Evolutionary conservation across 768 basidiomycete genomes (phyloP).

Genomic region (Pisolithus marmoratus): DNA sequence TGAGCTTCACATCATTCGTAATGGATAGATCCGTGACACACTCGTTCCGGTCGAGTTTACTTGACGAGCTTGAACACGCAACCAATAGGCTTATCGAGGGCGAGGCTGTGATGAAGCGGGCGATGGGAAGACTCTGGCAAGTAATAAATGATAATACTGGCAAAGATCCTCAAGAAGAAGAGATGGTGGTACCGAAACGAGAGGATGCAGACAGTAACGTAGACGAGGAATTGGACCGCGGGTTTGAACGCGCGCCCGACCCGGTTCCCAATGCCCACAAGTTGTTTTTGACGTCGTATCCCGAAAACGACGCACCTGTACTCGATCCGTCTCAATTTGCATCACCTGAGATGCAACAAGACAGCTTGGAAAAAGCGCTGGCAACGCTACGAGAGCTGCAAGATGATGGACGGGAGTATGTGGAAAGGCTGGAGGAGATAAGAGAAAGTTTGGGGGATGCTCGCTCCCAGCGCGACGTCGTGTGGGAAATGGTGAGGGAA

Average conservation of each 20-base stretch:
- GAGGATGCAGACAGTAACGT: slow-evolving; percentile 60
- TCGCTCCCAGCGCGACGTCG: slow-evolving; percentile 58
- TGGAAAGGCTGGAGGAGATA: slow-evolving; percentile 79
- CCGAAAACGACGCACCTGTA: slow-evolving; percentile 40
- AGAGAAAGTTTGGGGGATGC: slow-evolving; percentile 75
- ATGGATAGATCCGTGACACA: slow-evolving; percentile 81
- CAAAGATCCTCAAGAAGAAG: slow-evolving; percentile 25
- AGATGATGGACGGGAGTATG: slow-evolving; percentile 84
- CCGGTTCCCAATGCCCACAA: slow-evolving; percentile 61
- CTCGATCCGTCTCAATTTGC: slow-evolving; percentile 61
- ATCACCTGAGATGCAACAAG: slow-evolving; percentile 60
- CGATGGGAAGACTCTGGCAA: slow-evolving; percentile 77
- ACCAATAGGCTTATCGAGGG: slow-evolving; percentile 84
- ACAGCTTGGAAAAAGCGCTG: slow-evolving; percentile 68
- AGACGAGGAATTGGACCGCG: slow-evolving; percentile 33
- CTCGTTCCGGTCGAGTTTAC: slow-evolving; percentile 71
- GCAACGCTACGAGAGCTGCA: slow-evolving; percentile 72
- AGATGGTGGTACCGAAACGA: slow-evolving; percentile 59
- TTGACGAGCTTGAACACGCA: slow-evolving; percentile 76
- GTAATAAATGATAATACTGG: slow-evolving; percentile 70
- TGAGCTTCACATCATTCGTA: slow-evolving; percentile 78
- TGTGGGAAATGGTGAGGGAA: slow-evolving; percentile 76
- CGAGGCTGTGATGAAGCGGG: slow-evolving; percentile 65
- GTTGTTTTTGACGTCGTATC: slow-evolving; percentile 52
- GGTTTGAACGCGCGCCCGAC: slow-evolving; percentile 58